Evolutionary conservation across 495 filamentous ascomycete genomes (phyloP).

Genomic region (Parachaetomium inaequale): DNA sequence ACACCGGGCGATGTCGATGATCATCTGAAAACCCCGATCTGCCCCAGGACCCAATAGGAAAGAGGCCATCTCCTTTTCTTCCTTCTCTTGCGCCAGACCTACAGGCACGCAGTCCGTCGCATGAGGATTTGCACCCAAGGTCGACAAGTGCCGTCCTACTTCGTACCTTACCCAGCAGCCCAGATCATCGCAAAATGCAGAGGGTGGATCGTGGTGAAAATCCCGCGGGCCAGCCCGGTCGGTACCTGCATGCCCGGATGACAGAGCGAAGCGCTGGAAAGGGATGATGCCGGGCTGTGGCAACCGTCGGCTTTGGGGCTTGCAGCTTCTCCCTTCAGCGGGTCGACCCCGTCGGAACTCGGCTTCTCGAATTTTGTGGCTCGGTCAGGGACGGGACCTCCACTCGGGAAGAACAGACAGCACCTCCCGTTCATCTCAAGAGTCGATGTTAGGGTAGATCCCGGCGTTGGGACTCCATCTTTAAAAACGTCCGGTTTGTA

Average conservation of each 20-base stretch:
- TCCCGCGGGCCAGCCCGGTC: constrained; percentile 7
- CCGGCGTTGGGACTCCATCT: not conserved
- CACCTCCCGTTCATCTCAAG: not conserved
- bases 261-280: not conserved
- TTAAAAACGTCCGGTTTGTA: not conserved
- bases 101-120: no score
- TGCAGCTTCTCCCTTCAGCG: constrained; percentile 5
- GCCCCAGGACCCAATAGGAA: not conserved
- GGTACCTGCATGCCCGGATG: constrained; percentile 13
- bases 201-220: not conserved
- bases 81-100: no score
- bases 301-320: constrained; percentile 22
- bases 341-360: constrained; percentile 10
- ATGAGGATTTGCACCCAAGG: no score
- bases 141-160: no score
- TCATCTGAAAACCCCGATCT: not conserved
- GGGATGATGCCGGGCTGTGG: constrained; percentile 2
- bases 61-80: no score
- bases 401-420: not conserved
- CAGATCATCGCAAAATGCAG: no score
- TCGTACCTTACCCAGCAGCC: not conserved
- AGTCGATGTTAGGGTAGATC: not conserved
- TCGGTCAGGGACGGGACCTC: not conserved
- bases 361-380: not conserved
- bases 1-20: not conserved